Evolutionary conservation across 768 basidiomycete species (phyloP), one percentile per base, ranked within the genome.

Genomic region (Tricholoma matsutake): DNA sequence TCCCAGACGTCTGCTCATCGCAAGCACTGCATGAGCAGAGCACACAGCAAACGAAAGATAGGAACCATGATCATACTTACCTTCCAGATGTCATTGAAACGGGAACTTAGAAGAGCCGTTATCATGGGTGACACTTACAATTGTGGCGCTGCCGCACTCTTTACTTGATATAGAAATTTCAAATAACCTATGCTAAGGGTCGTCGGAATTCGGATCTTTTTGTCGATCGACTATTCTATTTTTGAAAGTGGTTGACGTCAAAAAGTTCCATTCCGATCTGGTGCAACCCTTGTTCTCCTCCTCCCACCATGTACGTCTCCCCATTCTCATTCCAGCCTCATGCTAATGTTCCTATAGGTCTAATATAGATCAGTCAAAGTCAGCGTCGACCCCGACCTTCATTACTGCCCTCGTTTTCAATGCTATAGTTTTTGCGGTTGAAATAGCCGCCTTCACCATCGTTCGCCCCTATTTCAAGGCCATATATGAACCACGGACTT

Each of bases 401-500:
- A 72, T 89, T 45, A 89, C 96, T 6, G 91, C 96, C 3, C 82
- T 98, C 49, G 84, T 86, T 16, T 87, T 95, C 79, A 98, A 98
- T 70, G 80, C 78, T 0, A 81, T 81, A 37, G 85, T 93, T 22
- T 91, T 92, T 63, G 87, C 76, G 8, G 80, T 75, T 6, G 90
- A 96, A 74, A 72, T 98, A 56, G 79, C 69, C 4, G 81, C 83
- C 14, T 98, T 97, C 76, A 89, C 94, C n/a, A 60, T 96, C 63
- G 72, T 97, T 29, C 80, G 95, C 43, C 86, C 89, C 10, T 87
- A 86, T 69, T 97, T 98, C 81, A 91, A 88, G 63, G 80, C 87
- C 13, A 89, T 98, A 52, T 98, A 94, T 71, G 91, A 94, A 67
- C 96, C 95, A 0, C 80, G 94, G 58, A 90, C 93, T 6, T 91